Percentiles rank a stretch among this genome's conserved stretches.
Evolutionary conservation across 164 flowering plant genomes (phyloP).

Genomic region (Piper betle): DNA sequence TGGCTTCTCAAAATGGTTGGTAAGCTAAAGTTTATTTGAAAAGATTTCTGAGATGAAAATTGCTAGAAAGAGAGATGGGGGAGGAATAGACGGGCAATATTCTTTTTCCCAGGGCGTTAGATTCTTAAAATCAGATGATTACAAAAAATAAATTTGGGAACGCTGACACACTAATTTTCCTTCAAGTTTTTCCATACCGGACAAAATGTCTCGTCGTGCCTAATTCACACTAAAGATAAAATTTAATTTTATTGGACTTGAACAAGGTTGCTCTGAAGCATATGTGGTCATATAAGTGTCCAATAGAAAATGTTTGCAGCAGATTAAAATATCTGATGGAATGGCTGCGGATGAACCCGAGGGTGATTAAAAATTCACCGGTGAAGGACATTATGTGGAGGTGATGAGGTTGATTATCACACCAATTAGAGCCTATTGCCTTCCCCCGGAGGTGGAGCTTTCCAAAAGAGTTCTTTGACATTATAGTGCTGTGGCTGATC

Average conservation of each 20-base stretch:
- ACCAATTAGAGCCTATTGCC: constrained; percentile 82
- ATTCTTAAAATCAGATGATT: too few relatives aligned
- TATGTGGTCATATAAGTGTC: constrained; percentile 42
- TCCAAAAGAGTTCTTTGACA: constrained; percentile 80
- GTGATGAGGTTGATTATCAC: constrained; percentile 78
- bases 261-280: constrained; percentile 54
- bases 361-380: constrained; percentile 26
- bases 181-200: too few relatives aligned
- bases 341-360: constrained; percentile 64
- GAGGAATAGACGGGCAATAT: too few relatives aligned
- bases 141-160: too few relatives aligned
- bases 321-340: constrained; percentile 45
- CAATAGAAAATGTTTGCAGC: constrained; percentile 46
- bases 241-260: constrained; percentile 36
- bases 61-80: too few relatives aligned
- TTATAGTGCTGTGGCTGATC: constrained; percentile 47
- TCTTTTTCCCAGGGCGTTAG: too few relatives aligned
- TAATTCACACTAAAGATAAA: too few relatives aligned
- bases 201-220: too few relatives aligned
- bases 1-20: too few relatives aligned
- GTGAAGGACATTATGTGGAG: constrained; percentile 35
- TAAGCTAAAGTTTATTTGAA: too few relatives aligned
- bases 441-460: constrained; percentile 85
- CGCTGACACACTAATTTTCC: too few relatives aligned
- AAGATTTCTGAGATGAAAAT: too few relatives aligned